A percentile compares a stretch with the other conserved stretches of the same genome.
Evolutionary conservation across 1,284 basidiomycete species (phyloP).

Genomic region (Butyriboletus appendiculatus): DNA sequence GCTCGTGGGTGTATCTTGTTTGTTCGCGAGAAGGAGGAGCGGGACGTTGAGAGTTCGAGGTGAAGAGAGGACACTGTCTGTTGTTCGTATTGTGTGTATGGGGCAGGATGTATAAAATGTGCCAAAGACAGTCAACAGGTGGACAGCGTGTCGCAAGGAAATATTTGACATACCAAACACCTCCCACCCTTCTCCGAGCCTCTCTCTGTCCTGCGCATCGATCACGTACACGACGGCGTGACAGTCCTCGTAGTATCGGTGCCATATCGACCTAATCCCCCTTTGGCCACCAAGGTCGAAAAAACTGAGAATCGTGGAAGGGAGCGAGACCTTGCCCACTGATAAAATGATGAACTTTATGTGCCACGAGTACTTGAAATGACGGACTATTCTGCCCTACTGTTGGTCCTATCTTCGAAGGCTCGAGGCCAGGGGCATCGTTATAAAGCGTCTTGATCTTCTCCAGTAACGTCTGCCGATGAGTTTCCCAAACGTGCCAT

Average conservation of each 20-base stretch:
- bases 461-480: slow-evolving; percentile 78
- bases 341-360: neutral
- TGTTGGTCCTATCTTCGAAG: slow-evolving; percentile 91
- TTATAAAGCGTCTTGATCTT: slow-evolving; percentile 92
- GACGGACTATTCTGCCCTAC: slow-evolving; percentile 91
- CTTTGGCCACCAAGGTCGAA: slow-evolving; percentile 93
- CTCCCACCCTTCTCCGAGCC: slow-evolving; percentile 90
- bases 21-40: slow-evolving; percentile 87
- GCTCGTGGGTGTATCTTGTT: slow-evolving; percentile 81
- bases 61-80: slow-evolving; percentile 82
- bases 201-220: slow-evolving; percentile 84
- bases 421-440: slow-evolving; percentile 77
- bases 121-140: neutral
- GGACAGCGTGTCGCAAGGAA: neutral
- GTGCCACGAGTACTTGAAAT: neutral
- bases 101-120: neutral
- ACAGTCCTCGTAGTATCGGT: slow-evolving; percentile 91
- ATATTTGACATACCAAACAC: slow-evolving; percentile 75
- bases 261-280: slow-evolving; percentile 91
- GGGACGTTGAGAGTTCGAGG: slow-evolving; percentile 88
- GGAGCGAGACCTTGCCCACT: slow-evolving; percentile 91
- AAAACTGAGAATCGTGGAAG: slow-evolving; percentile 91
- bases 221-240: slow-evolving; percentile 93
- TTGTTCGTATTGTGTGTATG: neutral
- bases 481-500: neutral